Evolutionary conservation across 2,329 filamentous ascomycete species (phyloP).

Genomic region (Penicillium capsulatum): DNA sequence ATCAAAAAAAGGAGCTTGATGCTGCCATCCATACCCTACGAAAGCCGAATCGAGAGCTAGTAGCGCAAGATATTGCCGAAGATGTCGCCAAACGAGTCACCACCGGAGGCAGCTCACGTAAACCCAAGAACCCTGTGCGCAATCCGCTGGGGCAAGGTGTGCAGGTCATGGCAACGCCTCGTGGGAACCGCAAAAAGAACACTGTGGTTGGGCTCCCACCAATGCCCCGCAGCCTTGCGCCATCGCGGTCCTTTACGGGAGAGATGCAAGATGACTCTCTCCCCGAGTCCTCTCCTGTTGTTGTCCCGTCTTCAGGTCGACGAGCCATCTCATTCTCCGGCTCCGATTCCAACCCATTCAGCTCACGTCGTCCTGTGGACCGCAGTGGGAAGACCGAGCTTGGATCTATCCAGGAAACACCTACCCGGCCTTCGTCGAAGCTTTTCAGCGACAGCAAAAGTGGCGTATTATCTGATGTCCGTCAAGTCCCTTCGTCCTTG

Average conservation of each 20-base stretch:
- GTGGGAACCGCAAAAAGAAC: constrained; percentile 35
- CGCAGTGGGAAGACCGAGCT: constrained; percentile 7
- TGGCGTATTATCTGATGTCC: constrained; percentile 6
- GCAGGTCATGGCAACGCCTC: constrained; percentile 49
- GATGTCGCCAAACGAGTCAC: constrained; percentile 37
- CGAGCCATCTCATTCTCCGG: constrained; percentile 29
- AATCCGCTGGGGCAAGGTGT: constrained; percentile 43
- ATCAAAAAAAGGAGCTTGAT: constrained; percentile 48
- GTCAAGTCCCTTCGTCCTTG: constrained; percentile 15
- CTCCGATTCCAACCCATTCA: constrained; percentile 16
- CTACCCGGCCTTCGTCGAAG: constrained; percentile 33
- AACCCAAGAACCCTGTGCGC: constrained; percentile 40
- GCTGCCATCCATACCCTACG: constrained; percentile 46
- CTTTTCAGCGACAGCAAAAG: constrained; percentile 15
- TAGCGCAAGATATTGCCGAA: constrained; percentile 45
- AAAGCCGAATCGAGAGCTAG: constrained; percentile 46
- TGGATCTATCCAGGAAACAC: constrained; percentile 38
- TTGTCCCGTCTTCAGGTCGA: constrained; percentile 32
- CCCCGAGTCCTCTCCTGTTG: constrained; percentile 24
- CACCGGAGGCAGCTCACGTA: constrained; percentile 31
- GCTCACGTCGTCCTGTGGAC: constrained; percentile 5
- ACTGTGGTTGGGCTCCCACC: constrained; percentile 24
- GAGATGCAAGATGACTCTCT: constrained; percentile 26
- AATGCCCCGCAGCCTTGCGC: constrained; percentile 22
- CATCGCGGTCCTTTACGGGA: constrained; percentile 30